Conservation (phyloP, 208 protist genomes). For the Endotrypanum monterogeii region DNA sequence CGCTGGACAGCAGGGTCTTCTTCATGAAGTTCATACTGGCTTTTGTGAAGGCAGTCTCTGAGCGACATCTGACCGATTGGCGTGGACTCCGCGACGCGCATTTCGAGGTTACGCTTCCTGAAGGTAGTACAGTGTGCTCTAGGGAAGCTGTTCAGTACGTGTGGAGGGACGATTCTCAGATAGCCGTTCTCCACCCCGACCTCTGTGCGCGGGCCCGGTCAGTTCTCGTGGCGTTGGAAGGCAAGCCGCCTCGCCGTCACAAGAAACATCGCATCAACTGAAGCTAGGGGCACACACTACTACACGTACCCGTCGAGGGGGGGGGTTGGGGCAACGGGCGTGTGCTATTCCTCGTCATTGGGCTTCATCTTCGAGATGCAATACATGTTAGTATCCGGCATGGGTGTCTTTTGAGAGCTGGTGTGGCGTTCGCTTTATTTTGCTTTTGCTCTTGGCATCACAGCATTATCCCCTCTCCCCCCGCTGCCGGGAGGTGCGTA, state of each 20-base stretch:
- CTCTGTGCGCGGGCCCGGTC: slow-evolving; percentile 46
- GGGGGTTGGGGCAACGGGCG: background rate
- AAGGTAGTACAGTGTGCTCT: background rate
- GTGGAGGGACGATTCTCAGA: slow-evolving; percentile 10
- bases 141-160: background rate
- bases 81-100: background rate
- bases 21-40: slow-evolving; percentile 22
- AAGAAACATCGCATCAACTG: slow-evolving; percentile 82
- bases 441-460: too few species aligned
- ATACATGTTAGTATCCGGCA: background rate
- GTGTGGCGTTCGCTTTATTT: background rate
- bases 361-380: background rate
- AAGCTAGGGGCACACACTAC: background rate
- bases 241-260: slow-evolving; percentile 39
- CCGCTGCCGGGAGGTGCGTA: too few species aligned
- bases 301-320: background rate
- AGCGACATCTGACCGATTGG: background rate
- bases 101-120: slow-evolving; percentile 7
- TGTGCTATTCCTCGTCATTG: background rate
- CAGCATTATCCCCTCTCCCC: too few species aligned
- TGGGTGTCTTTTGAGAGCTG: too few species aligned
- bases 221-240: slow-evolving; percentile 59
- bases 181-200: slow-evolving; percentile 26
- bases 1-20: slow-evolving; percentile 21
- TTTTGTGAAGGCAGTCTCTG: slow-evolving; percentile 1